phyloP scores from a whole-genome alignment of 371 early-diverging fungal genomes.

The Catenaria anguillulae region DNA sequence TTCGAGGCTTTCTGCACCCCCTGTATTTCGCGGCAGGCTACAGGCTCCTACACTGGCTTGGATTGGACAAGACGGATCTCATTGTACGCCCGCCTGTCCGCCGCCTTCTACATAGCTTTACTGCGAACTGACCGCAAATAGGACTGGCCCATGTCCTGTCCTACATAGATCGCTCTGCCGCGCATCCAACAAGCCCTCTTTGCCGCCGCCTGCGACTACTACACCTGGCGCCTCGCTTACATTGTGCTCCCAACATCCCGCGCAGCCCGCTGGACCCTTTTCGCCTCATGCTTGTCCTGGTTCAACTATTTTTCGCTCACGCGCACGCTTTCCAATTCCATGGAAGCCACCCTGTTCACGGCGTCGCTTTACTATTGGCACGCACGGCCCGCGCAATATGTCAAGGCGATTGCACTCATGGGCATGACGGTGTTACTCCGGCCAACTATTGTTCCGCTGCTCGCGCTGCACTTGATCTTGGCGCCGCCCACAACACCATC shows the following conservation, averaged over 20 bases:
- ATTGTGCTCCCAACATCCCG: slow-evolving; percentile 31
- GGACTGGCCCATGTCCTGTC: not conserved
- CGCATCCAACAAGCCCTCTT: slow-evolving; percentile 51
- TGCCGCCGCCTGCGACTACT: slow-evolving; percentile 56
- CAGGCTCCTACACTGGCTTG: slow-evolving; percentile 19
- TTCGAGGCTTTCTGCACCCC: slow-evolving; percentile 67
- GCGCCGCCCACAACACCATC: too few species aligned
- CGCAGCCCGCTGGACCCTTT: slow-evolving; percentile 45
- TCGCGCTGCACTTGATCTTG: not conserved
- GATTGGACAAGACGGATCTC: not conserved
- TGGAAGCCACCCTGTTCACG: slow-evolving; percentile 48
- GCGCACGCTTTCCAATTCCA: slow-evolving; percentile 55
- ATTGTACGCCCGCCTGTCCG: not conserved
- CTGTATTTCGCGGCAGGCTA: slow-evolving; percentile 56
- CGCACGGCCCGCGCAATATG: not conserved
- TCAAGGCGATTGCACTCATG: not conserved
- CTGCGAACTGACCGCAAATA: too few species aligned
- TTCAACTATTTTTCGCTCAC: slow-evolving; percentile 59
- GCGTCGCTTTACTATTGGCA: slow-evolving; percentile 60
- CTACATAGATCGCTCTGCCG: slow-evolving; percentile 48
- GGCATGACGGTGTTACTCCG: slow-evolving; percentile 8
- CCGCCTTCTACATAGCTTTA: too few species aligned
- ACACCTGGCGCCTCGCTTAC: slow-evolving; percentile 48
- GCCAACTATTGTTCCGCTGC: not conserved
- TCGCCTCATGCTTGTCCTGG: slow-evolving; percentile 58